phyloP scores from a whole-genome alignment of 768 basidiomycete genomes.

The Lactifluus echinatus region DNA sequence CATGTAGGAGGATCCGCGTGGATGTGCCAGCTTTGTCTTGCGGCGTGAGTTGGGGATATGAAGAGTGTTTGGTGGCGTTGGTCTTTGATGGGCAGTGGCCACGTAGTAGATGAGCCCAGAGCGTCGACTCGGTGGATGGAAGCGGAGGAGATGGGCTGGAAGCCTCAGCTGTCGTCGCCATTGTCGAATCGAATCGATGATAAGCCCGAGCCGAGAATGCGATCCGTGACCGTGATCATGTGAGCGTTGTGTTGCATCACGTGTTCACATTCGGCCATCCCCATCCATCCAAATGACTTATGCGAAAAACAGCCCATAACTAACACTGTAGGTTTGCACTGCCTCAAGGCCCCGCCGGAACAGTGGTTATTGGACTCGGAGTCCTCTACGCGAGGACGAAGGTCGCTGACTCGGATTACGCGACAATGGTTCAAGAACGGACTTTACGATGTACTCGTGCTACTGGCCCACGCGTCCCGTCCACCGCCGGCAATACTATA shows the following conservation, averaged over 20 bases:
- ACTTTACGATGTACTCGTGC: not conserved
- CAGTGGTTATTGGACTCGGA: too few species aligned
- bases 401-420: not conserved
- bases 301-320: too few species aligned
- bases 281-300: too few species aligned
- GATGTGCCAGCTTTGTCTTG: constrained; percentile 61
- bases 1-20: constrained; percentile 62
- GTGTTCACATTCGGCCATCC: too few species aligned
- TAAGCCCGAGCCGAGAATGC: not conserved
- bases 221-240: not conserved
- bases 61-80: constrained; percentile 28
- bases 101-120: constrained; percentile 51
- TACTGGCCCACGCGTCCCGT: not conserved
- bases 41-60: constrained; percentile 35
- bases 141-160: constrained; percentile 5
- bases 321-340: too few species aligned
- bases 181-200: not conserved
- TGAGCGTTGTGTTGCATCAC: not conserved
- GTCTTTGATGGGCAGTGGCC: constrained; percentile 30
- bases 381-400: not conserved
- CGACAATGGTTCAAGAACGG: not conserved
- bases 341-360: not conserved
- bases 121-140: constrained; percentile 22
- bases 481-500: not conserved
- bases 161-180: constrained; percentile 1